Evolutionary conservation across 2,329 filamentous ascomycete genomes (phyloP), one percentile per base, ranked within the genome.

Genomic region (Cephalotrichum gorgonifer): DNA sequence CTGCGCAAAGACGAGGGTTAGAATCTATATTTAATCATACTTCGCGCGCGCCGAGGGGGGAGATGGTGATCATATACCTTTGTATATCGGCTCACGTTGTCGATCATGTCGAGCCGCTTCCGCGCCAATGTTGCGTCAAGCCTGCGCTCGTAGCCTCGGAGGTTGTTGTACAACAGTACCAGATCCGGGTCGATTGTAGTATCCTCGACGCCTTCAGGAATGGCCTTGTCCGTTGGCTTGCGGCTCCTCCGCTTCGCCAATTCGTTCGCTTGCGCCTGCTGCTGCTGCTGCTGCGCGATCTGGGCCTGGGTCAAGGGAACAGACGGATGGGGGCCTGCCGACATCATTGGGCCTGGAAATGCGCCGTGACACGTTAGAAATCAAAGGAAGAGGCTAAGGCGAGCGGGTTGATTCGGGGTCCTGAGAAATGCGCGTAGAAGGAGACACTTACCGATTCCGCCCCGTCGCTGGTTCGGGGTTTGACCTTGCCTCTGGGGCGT

Each of bases 91-190:
- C 79, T 86, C 48, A 88, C 79, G 41, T 81, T 83, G 62, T 97
- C 91, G 54, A 88, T 79, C 54, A 96, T 84, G 62, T 98, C 93
- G 53, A 98, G 71, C 53, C 90, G 79, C 72, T 98, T 98, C 61
- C 91, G 83, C 64, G 93, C 90, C 76, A 96, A 94, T 17, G 88
- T 86, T 38, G 91, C 87, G 70, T 98, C 93, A 50, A 98, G 73
- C 48, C 83, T 79, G 60, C 88, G 83, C 74, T 98, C 93, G 51
- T 94, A 73, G 56, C 95, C 89, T 61, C 88, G 81, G 62, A 98
- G 69, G 51, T 85, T 81, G 60, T 82, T 83, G 70, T 98, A 98
- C 57, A 88, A 78, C 61, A 83, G 75, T 42, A 85, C 88, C 35
- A 85, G 84, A 63, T 95, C 86, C 54, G 86, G 52, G 43, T 69